Conservation (phyloP, 192 early-diverging fungal genomes). For the Kappamyces sp. region DNA sequence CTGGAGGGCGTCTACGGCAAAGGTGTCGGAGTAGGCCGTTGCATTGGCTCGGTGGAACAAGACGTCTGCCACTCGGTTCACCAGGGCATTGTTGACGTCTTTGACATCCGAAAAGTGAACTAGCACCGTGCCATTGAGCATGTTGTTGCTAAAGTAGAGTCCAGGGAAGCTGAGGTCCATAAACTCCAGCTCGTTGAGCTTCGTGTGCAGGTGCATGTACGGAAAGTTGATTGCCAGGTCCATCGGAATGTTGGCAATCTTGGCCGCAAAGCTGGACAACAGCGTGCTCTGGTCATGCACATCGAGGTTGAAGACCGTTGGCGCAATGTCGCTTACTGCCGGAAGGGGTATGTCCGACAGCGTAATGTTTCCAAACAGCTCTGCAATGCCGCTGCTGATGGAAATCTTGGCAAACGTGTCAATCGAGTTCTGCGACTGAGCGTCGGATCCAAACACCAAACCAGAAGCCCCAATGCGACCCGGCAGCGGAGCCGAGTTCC, state of each 20-base stretch:
- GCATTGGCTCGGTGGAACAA: slow-evolving; percentile 10
- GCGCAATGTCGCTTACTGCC: background rate
- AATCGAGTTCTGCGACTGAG: background rate
- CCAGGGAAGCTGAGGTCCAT: slow-evolving; percentile 5
- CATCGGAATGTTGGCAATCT: background rate
- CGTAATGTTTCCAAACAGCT: background rate
- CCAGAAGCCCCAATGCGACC: slow-evolving; percentile 7
- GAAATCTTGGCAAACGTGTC: slow-evolving; percentile 13
- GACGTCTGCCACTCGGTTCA: slow-evolving; percentile 7
- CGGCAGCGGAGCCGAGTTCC: background rate
- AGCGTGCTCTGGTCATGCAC: slow-evolving; percentile 3
- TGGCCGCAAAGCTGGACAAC: background rate
- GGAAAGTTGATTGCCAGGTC: slow-evolving; percentile 2
- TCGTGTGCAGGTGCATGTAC: background rate
- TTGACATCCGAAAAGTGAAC: background rate
- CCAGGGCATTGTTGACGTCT: background rate
- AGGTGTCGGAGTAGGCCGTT: background rate
- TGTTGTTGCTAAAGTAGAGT: background rate
- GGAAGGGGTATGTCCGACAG: background rate
- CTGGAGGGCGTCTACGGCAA: too few species aligned
- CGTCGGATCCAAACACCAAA: slow-evolving; percentile 13
- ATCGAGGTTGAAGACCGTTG: background rate
- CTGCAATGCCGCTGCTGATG: background rate
- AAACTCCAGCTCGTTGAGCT: slow-evolving; percentile 2
- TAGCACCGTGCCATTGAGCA: slow-evolving; percentile 1